Evolutionary conservation across 78 protist genomes (phyloP), one percentile per base, ranked within the genome.

Genomic region (Bodo saltans): DNA sequence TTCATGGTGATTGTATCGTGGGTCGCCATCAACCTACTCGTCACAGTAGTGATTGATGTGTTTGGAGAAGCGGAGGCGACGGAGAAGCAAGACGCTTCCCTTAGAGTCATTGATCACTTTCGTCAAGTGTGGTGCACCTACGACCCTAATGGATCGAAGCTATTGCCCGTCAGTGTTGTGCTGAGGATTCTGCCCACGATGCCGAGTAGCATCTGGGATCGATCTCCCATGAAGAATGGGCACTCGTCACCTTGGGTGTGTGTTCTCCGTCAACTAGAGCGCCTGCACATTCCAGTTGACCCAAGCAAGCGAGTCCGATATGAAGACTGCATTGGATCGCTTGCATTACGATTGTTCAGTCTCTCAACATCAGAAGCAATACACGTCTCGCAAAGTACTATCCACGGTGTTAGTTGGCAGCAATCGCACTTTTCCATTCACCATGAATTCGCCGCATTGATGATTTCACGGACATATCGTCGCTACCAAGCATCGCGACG

Each of bases 1-100:
- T 79, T 79, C 72, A 35, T 79, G 84, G 11, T 79, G 39, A 23
- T 52, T 28, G 72, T 79, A 17, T 30, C 11, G 34, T 79, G 69
- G 60, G n/a, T 53, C 53, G 21, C 67, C 12, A 4, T 79, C 60
- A 3, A 79, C 35, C 72, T 79, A 30, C 37, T 79, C 74, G 25
- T 79, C 42, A 25, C 67, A 30, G 84, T 79, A n/a, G 23, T 79
- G n/a, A 3, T 79, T 23, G 84, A 53, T 33, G 4, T 67, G 60
- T 79, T 79, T 21, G 70, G 11, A 4, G 84, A 79, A 11, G 72
- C 67, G 12, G 29, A 42, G 69, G 8, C 17, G n/a, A 17, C 60
- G n/a, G 60, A 47, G 60, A 17, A 17, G n/a, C 60, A 47, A 17
- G 60, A 47, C n/a, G 60, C n/a, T 8, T 17, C 17, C n/a, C 17